These are phyloP conservation scores for Mycena capillaripes DNA, from an alignment of 768 basidiomycete species.

Conservation along the genomic window DNA sequence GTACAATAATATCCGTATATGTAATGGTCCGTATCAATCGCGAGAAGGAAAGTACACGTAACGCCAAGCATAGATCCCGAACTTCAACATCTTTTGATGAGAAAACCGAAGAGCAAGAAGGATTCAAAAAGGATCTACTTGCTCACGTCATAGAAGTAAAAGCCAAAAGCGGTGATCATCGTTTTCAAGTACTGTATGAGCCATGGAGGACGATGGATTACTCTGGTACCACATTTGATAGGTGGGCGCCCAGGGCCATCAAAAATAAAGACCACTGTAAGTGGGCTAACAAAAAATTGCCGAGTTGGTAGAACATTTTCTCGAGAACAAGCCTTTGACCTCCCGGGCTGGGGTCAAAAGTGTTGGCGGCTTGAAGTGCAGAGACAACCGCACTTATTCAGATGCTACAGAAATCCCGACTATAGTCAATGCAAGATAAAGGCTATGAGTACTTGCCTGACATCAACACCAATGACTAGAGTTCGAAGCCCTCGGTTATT, in stretches of 20 bases:
- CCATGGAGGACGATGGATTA: not conserved
- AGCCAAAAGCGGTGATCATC: not conserved
- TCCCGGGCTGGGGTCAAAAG: not conserved
- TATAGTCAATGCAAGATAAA: no score
- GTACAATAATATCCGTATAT: no score
- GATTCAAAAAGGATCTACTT: not conserved
- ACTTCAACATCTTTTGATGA: no score
- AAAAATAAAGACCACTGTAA: slow-evolving; percentile 60
- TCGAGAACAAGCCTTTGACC: not conserved
- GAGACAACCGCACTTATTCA: not conserved
- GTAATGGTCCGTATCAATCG: no score
- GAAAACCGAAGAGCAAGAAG: not conserved
- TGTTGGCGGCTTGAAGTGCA: not conserved
- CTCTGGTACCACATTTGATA: slow-evolving; percentile 52
- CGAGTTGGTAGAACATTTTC: slow-evolving; percentile 35
- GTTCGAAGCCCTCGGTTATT: not conserved
- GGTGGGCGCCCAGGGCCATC: slow-evolving; percentile 57
- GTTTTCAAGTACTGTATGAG: slow-evolving; percentile 2
- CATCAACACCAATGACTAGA: slow-evolving; percentile 1
- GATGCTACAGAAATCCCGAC: not conserved
- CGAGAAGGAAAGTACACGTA: no score
- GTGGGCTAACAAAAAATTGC: slow-evolving; percentile 44
- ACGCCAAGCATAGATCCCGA: no score
- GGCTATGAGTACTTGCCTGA: not conserved
- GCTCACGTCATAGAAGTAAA: not conserved